Percentiles rank a stretch among this genome's conserved stretches.
phyloP scores from a whole-genome alignment of 2,329 filamentous ascomycete species.

The Sporothrix brunneoviolacea region DNA sequence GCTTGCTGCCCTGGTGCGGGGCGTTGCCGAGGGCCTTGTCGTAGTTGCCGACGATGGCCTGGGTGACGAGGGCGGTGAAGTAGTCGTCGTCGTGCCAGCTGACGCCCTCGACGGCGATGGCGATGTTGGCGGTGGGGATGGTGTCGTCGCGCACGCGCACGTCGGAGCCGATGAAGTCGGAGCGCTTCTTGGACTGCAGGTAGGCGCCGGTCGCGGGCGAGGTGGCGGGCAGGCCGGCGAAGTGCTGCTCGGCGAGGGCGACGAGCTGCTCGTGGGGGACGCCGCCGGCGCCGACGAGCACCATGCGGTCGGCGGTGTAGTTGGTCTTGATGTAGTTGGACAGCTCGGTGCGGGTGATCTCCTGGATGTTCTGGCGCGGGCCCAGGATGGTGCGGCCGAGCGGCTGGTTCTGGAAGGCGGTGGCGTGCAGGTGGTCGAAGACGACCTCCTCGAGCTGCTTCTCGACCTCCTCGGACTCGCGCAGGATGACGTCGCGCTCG shows the following conservation, averaged over 20 bases:
- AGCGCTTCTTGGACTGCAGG: slow-evolving; percentile 74
- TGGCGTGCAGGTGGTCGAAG: slow-evolving; percentile 97
- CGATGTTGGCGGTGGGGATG: slow-evolving; percentile 93
- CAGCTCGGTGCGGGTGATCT: slow-evolving; percentile 87
- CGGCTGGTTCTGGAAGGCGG: slow-evolving; percentile 92
- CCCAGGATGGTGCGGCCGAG: slow-evolving; percentile 96
- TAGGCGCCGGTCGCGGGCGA: slow-evolving; percentile 69
- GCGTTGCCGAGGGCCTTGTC: slow-evolving; percentile 98
- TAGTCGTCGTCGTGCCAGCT: slow-evolving; percentile 99
- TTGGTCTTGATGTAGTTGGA: slow-evolving; percentile 98
- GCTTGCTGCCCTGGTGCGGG: slow-evolving; percentile 95
- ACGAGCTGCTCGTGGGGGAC: slow-evolving; percentile 92
- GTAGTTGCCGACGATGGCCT: slow-evolving; percentile 99
- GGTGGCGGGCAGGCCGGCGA: slow-evolving; percentile 69
- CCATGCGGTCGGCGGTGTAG: slow-evolving; percentile 99
- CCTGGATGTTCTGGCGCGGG: slow-evolving; percentile 95
- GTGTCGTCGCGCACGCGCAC: slow-evolving; percentile 93
- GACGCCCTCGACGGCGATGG: slow-evolving; percentile 97
- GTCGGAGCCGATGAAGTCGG: slow-evolving; percentile 95
- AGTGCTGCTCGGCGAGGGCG: slow-evolving; percentile 94
- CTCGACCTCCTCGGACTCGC: slow-evolving; percentile 98
- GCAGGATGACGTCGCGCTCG: slow-evolving; percentile 96
- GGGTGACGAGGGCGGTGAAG: slow-evolving; percentile 94
- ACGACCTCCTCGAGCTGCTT: slow-evolving; percentile 99
- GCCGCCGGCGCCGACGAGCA: slow-evolving; percentile 90